Evolutionary conservation across 108 stramenopile genomes (phyloP).

Genomic region (Fragilaria crotonensis): DNA sequence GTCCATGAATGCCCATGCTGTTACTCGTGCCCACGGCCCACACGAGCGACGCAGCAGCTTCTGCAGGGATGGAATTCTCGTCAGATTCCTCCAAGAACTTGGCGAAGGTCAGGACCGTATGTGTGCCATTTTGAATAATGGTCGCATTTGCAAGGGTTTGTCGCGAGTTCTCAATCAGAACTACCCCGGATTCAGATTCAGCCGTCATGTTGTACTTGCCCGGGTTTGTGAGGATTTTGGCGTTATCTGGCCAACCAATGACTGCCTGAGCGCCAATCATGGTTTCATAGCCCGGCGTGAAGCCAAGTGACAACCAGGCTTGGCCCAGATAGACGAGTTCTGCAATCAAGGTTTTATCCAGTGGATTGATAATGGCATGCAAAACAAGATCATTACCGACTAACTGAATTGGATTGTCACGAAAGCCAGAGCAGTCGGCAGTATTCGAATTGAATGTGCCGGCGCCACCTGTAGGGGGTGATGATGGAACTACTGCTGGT

Average conservation of each 20-base stretch:
- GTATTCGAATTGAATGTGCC: too few relatives aligned
- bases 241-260: conserved; percentile 43
- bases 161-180: conserved; percentile 12
- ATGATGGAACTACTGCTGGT: too few relatives aligned
- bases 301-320: conserved; percentile 39
- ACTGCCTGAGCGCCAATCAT: conserved; percentile 50
- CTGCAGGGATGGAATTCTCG: conserved; percentile 1
- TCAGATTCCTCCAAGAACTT: conserved; percentile 40
- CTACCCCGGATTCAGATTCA: conserved; percentile 17
- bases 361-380: not conserved
- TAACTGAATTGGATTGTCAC: too few relatives aligned
- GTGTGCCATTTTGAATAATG: conserved; percentile 26
- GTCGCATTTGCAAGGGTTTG: conserved; percentile 51
- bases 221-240: conserved; percentile 9
- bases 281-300: conserved; percentile 11
- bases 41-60: not conserved
- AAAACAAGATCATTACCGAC: not conserved
- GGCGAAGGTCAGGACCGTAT: conserved; percentile 51
- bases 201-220: conserved; percentile 40
- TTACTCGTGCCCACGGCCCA: conserved; percentile 7
- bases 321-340: conserved; percentile 2
- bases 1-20: not conserved
- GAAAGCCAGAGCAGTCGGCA: too few relatives aligned
- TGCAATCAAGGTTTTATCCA: not conserved
- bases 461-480: too few relatives aligned